Evolutionary conservation across 208 protist genomes (phyloP).

Genomic region (Lotmaria passim): DNA sequence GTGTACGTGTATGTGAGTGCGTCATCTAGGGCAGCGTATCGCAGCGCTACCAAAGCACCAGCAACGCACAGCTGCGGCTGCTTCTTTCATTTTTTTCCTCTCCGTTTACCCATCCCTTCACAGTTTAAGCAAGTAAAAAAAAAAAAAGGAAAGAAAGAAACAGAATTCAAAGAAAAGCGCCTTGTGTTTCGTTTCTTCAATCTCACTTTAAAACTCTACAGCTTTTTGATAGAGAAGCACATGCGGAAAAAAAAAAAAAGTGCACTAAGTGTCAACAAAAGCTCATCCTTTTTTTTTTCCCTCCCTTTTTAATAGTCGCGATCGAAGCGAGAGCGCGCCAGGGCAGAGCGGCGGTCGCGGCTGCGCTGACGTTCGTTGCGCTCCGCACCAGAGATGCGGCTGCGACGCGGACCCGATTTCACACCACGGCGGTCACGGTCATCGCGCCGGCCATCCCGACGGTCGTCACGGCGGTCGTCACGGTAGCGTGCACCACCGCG

Average conservation of each 20-base stretch:
- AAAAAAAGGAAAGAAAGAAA: conserved; percentile 9
- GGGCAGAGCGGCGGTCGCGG: conserved; percentile 48
- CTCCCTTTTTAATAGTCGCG: conserved; percentile 46
- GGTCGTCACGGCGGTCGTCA: conserved; percentile 27
- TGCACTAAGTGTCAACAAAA: no score
- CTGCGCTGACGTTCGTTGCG: conserved; percentile 71
- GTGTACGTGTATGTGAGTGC: conserved; percentile 1
- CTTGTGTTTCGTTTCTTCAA: no score
- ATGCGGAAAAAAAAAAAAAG: no score
- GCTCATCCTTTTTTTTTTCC: background rate
- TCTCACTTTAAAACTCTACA: no score
- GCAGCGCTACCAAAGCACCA: no score
- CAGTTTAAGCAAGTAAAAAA: background rate
- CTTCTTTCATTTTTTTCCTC: background rate
- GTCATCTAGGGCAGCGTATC: no score
- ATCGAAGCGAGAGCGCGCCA: conserved; percentile 61
- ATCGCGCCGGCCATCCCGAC: conserved; percentile 32
- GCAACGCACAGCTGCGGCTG: background rate
- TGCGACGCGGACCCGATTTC: conserved; percentile 52
- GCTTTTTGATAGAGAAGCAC: no score
- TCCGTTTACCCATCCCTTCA: background rate
- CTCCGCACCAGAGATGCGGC: conserved; percentile 46
- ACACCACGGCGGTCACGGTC: conserved; percentile 44
- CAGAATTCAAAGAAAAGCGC: no score
- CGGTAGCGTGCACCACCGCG: conserved; percentile 10